Percentiles rank a stretch among this genome's conserved stretches.
These are phyloP conservation scores for Salix udensis DNA, from an alignment of 345 rosid species.

Conservation along the genomic window DNA sequence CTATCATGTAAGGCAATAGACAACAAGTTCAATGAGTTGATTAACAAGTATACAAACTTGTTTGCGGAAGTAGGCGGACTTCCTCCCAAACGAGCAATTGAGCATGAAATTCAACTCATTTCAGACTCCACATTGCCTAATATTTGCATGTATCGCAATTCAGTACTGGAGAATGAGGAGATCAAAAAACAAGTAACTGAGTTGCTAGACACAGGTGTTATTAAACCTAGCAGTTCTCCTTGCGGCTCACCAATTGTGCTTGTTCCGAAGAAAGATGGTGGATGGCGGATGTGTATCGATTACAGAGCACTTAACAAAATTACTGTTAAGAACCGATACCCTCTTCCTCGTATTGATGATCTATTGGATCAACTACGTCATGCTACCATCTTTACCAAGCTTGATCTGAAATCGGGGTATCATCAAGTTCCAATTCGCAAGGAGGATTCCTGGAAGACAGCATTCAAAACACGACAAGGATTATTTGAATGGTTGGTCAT, in stretches of 20 bases:
- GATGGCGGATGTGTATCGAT: not conserved
- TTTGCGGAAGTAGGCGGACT: not conserved
- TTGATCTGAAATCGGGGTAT: not conserved
- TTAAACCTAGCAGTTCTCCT: not conserved
- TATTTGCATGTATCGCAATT: not conserved
- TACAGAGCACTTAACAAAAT: not conserved
- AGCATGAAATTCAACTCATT: not conserved
- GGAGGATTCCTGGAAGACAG: not conserved
- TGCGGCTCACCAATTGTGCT: not conserved
- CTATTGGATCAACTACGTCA: not conserved
- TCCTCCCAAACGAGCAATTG: not conserved
- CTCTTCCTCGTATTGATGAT: not conserved
- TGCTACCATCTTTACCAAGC: no score
- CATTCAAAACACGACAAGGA: slow-evolving; percentile 1
- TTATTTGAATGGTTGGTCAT: not conserved
- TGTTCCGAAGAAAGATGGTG: not conserved
- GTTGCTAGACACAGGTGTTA: not conserved
- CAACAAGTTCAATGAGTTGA: not conserved
- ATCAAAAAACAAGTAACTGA: not conserved
- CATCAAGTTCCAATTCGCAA: not conserved
- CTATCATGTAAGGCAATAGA: not conserved
- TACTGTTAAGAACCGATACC: not conserved
- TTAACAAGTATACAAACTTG: not conserved
- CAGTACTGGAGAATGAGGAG: not conserved
- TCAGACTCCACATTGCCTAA: not conserved